phyloP scores from a whole-genome alignment of 2,329 filamentous ascomycete species.

The Beauveria rudraprayagi region DNA sequence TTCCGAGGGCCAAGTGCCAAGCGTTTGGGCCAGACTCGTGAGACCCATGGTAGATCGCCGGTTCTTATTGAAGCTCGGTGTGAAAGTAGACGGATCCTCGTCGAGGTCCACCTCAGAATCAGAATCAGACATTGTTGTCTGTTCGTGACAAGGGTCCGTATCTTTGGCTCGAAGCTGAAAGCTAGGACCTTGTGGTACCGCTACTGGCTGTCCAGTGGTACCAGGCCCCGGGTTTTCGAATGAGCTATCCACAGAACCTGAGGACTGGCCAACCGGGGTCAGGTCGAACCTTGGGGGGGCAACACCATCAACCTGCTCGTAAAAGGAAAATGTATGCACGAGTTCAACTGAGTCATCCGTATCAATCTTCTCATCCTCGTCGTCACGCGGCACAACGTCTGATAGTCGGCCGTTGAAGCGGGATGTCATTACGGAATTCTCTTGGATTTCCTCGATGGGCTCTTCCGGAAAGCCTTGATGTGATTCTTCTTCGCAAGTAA shows the following conservation, averaged over 20 bases:
- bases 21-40: conserved; percentile 53
- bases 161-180: conserved; percentile 40
- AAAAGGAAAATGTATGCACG: conserved; percentile 4
- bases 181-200: conserved; percentile 18
- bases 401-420: conserved; percentile 39
- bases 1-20: conserved; percentile 54
- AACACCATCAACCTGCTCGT: not conserved
- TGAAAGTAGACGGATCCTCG: conserved; percentile 28
- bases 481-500: conserved; percentile 28
- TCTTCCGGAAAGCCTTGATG: conserved; percentile 18
- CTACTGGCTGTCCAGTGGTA: conserved; percentile 11
- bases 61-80: conserved; percentile 31
- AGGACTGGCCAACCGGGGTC: not conserved
- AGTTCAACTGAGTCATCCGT: conserved; percentile 17
- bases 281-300: not conserved
- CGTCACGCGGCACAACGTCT: conserved; percentile 34
- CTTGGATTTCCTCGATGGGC: conserved; percentile 22
- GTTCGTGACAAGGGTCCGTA: conserved; percentile 33
- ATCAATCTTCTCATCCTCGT: conserved; percentile 25
- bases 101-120: conserved; percentile 40
- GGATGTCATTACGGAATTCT: conserved; percentile 27
- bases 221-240: not conserved
- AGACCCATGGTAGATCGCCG: conserved; percentile 41
- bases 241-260: not conserved
- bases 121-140: conserved; percentile 38